A percentile compares a stretch with the other conserved stretches of the same genome.
These are phyloP conservation scores for Saccharomyces eubayanus DNA, from an alignment of 805 yeast genomes.

Conservation along the genomic window DNA sequence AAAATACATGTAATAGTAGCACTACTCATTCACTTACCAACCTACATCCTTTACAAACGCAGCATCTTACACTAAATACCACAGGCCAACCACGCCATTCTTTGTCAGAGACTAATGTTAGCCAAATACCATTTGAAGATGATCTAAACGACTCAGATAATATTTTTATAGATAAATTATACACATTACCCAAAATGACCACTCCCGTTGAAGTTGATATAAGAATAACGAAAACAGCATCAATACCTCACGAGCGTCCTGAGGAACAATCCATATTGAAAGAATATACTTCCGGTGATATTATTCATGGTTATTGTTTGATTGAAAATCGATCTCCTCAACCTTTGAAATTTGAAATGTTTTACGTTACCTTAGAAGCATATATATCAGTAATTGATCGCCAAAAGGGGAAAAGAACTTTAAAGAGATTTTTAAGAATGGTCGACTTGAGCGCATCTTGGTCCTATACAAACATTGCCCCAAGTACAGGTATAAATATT, in stretches of 20 bases:
- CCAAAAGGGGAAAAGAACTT: slow-evolving; percentile 28
- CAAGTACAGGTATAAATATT: slow-evolving; percentile 45
- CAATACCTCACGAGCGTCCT: slow-evolving; percentile 37
- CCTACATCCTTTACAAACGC: slow-evolving; percentile 15
- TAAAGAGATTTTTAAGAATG: slow-evolving; percentile 49
- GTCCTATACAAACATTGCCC: slow-evolving; percentile 45
- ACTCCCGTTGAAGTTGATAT: slow-evolving; percentile 44
- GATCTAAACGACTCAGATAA: slow-evolving; percentile 34
- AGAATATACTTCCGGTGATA: slow-evolving; percentile 64
- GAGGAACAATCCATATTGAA: slow-evolving; percentile 41
- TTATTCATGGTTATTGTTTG: slow-evolving; percentile 49
- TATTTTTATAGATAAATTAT: slow-evolving; percentile 45
- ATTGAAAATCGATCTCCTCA: slow-evolving; percentile 40
- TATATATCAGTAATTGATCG: slow-evolving; percentile 28
- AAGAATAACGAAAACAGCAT: slow-evolving; percentile 43
- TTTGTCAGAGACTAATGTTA: neutral
- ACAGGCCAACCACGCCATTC: neutral
- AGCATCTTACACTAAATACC: slow-evolving; percentile 9
- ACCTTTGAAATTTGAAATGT: slow-evolving; percentile 53
- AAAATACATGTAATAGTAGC: neutral
- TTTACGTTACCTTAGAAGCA: slow-evolving; percentile 45
- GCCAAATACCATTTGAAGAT: slow-evolving; percentile 20
- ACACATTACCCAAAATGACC: slow-evolving; percentile 37
- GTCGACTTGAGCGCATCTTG: slow-evolving; percentile 49
- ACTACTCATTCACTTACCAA: slow-evolving; percentile 1